These are phyloP conservation scores for Globisporangium abappressorium DNA, from an alignment of 352 stramenopile genomes.

Conservation along the genomic window DNA sequence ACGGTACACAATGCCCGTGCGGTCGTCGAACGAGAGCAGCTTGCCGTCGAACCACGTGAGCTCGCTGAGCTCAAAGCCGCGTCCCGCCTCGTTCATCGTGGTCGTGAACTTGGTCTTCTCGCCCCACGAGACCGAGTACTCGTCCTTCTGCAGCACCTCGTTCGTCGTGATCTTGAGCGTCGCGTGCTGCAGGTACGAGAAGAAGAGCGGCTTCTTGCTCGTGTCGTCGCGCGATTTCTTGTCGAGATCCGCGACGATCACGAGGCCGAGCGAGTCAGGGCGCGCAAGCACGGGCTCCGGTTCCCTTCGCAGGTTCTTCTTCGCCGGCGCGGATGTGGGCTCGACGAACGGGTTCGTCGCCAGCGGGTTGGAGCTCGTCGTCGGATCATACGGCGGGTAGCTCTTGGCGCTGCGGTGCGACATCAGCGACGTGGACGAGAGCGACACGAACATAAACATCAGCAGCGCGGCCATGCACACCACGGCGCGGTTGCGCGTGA, in stretches of 20 bases:
- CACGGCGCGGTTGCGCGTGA: conserved; percentile 48
- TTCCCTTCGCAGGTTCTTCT: conserved; percentile 29
- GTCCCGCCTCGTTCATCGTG: conserved; percentile 92
- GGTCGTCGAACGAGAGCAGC: conserved; percentile 97
- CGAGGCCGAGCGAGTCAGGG: conserved; percentile 80
- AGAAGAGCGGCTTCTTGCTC: conserved; percentile 89
- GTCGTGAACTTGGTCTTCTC: conserved; percentile 76
- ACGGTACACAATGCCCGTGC: conserved; percentile 98
- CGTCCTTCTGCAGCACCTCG: conserved; percentile 33
- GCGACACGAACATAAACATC: conserved; percentile 57
- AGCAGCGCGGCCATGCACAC: conserved; percentile 46
- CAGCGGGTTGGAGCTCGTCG: conserved; percentile 8
- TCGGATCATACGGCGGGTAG: conserved; percentile 19
- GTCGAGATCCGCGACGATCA: conserved; percentile 96
- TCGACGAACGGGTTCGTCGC: conserved; percentile 16
- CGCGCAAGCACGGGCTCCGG: conserved; percentile 26
- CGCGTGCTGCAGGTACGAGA: conserved; percentile 90
- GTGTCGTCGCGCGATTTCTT: conserved; percentile 88
- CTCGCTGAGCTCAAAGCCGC: conserved; percentile 96
- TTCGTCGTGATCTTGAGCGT: conserved; percentile 72
- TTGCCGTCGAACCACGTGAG: conserved; percentile 86
- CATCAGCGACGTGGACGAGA: conserved; percentile 49
- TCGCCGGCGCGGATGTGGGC: conserved; percentile 12
- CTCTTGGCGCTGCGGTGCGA: conserved; percentile 17
- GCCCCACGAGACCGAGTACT: conserved; percentile 63